Evolutionary conservation across 2,329 filamentous ascomycete species (phyloP).

Genomic region (Thelonectria rubi): DNA sequence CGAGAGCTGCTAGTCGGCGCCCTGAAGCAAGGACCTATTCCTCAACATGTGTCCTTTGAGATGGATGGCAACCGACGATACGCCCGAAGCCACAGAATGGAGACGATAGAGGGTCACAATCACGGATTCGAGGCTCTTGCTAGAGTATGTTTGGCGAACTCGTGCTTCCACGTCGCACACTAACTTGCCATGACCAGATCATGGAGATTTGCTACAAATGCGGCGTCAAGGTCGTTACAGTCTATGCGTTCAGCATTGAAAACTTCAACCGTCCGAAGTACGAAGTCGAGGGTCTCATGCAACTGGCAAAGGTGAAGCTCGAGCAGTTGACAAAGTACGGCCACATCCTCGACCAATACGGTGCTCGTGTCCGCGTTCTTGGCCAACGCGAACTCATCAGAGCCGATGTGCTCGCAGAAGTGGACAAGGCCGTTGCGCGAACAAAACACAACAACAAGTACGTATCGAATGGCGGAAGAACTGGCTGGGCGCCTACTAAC

Average conservation of each 20-base stretch:
- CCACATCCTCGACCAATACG: conserved; percentile 91
- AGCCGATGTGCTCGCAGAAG: conserved; percentile 86
- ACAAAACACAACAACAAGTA: conserved; percentile 88
- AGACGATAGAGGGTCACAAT: conserved; percentile 96
- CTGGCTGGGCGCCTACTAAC: conserved; percentile 22
- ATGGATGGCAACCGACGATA: conserved; percentile 99
- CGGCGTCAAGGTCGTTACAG: conserved; percentile 94
- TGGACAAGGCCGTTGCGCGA: conserved; percentile 85
- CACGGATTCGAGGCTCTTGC: conserved; percentile 95
- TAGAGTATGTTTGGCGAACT: conserved; percentile 69
- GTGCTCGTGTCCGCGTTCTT: conserved; percentile 84
- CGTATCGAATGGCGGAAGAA: conserved; percentile 31
- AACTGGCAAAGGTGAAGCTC: conserved; percentile 95
- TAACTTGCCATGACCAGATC: conserved; percentile 63
- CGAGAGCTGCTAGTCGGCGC: conserved; percentile 89
- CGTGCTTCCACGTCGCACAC: background rate
- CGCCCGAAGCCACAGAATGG: conserved; percentile 88
- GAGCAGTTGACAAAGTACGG: conserved; percentile 92
- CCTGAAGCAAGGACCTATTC: conserved; percentile 88
- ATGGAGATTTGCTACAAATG: conserved; percentile 98
- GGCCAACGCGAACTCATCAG: conserved; percentile 86
- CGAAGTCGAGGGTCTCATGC: conserved; percentile 96
- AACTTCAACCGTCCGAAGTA: conserved; percentile 98
- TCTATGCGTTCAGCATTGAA: conserved; percentile 98
- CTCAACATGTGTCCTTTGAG: conserved; percentile 96